A percentile compares a stretch with the other conserved stretches of the same genome.
phyloP scores from a whole-genome alignment of 768 basidiomycete species.

The Amanita subjunquillea region DNA sequence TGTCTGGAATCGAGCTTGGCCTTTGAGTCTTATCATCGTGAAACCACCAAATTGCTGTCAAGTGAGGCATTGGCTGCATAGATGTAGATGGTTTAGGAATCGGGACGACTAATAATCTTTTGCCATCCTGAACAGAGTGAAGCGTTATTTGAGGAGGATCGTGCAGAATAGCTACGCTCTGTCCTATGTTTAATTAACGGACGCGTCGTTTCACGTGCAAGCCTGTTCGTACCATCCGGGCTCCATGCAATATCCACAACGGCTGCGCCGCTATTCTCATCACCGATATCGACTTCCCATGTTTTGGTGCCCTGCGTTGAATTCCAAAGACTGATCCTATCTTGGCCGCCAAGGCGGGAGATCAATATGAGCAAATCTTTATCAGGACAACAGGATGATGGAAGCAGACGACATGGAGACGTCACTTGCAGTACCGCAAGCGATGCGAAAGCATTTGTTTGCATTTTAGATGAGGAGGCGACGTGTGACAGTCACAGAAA shows the following conservation, averaged over 20 bases:
- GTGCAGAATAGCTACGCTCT: constrained; percentile 62
- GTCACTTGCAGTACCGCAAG: constrained; percentile 50
- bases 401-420: constrained; percentile 43
- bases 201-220: background rate
- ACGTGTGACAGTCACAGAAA: background rate
- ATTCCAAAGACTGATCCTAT: constrained; percentile 72
- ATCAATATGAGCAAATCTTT: constrained; percentile 70
- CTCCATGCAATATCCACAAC: constrained; percentile 68
- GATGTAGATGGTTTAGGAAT: constrained; percentile 16
- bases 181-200: constrained; percentile 29
- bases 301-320: constrained; percentile 63
- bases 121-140: constrained; percentile 75
- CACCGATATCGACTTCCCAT: constrained; percentile 70
- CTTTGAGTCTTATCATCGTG: constrained; percentile 30
- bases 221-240: constrained; percentile 52
- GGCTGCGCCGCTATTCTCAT: constrained; percentile 32
- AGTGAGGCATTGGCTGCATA: constrained; percentile 11
- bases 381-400: constrained; percentile 73
- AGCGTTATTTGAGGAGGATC: constrained; percentile 59
- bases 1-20: constrained; percentile 52
- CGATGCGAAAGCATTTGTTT: constrained; percentile 39
- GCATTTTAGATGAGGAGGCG: constrained; percentile 17
- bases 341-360: constrained; percentile 55
- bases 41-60: constrained; percentile 72
- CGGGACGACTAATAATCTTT: constrained; percentile 36